Percentiles rank a stretch among this genome's conserved stretches.
Evolutionary conservation across 2,329 filamentous ascomycete genomes (phyloP).

Genomic region (Trichoderma simmonsii): DNA sequence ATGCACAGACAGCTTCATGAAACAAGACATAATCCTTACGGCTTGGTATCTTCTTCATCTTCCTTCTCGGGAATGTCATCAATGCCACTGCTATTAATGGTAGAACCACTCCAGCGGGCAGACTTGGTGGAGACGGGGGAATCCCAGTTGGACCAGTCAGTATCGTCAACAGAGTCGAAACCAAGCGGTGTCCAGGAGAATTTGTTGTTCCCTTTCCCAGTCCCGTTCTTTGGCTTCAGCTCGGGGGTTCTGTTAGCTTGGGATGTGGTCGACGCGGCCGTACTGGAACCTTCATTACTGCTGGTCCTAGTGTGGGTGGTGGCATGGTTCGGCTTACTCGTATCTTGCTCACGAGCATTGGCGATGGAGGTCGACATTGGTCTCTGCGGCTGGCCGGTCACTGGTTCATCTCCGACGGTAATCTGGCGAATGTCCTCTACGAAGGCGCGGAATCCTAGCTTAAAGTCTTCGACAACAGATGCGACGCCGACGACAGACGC

Average conservation of each 20-base stretch:
- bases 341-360: slow-evolving; percentile 22
- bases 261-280: slow-evolving; percentile 32
- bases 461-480: slow-evolving; percentile 85
- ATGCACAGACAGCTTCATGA: background rate
- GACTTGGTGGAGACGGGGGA: slow-evolving; percentile 53
- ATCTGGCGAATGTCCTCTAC: slow-evolving; percentile 93
- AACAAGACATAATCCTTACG: slow-evolving; percentile 41
- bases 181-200: slow-evolving; percentile 60
- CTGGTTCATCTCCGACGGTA: slow-evolving; percentile 89
- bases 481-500: slow-evolving; percentile 47
- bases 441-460: slow-evolving; percentile 87
- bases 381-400: slow-evolving; percentile 48
- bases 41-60: slow-evolving; percentile 44
- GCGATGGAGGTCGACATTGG: slow-evolving; percentile 33
- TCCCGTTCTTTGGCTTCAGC: slow-evolving; percentile 37
- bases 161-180: slow-evolving; percentile 56
- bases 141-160: slow-evolving; percentile 66
- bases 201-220: slow-evolving; percentile 51
- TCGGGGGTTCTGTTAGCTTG: slow-evolving; percentile 31
- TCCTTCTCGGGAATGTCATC: slow-evolving; percentile 50
- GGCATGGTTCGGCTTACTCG: slow-evolving; percentile 27
- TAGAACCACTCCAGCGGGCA: slow-evolving; percentile 63
- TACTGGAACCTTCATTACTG: slow-evolving; percentile 40
- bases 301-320: slow-evolving; percentile 41
- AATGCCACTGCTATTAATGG: slow-evolving; percentile 40